These are phyloP conservation scores for Cyberlindnera mrakii DNA, from an alignment of 805 yeast species.

Conservation along the genomic window DNA sequence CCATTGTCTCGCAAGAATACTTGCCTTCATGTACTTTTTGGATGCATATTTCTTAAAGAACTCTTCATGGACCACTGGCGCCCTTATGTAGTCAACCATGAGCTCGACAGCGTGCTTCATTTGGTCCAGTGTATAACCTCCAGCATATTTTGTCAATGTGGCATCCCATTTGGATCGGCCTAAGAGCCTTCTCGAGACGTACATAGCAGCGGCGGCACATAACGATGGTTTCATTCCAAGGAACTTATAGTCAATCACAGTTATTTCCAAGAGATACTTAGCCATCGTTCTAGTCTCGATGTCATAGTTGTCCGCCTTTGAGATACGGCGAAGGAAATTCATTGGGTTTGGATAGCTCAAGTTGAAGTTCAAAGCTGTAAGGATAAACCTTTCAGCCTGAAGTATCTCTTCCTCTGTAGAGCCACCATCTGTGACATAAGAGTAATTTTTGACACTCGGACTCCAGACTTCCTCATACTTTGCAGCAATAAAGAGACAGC, in stretches of 20 bases:
- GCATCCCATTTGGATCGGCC: constrained; percentile 73
- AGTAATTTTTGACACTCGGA: constrained; percentile 80
- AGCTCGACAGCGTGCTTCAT: constrained; percentile 65
- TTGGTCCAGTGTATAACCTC: constrained; percentile 76
- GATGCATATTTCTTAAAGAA: constrained; percentile 90
- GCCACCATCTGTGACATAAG: constrained; percentile 84
- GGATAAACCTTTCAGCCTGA: constrained; percentile 74
- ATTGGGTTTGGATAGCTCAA: constrained; percentile 84
- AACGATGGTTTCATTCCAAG: constrained; percentile 70
- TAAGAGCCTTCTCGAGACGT: constrained; percentile 65
- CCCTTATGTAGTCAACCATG: constrained; percentile 67
- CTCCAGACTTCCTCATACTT: constrained; percentile 89
- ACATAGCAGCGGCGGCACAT: constrained; percentile 86
- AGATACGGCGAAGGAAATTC: constrained; percentile 81
- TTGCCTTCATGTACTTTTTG: constrained; percentile 79
- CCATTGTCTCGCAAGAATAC: constrained; percentile 76
- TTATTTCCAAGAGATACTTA: constrained; percentile 74
- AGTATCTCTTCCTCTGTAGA: constrained; percentile 75
- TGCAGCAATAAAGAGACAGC: constrained; percentile 83
- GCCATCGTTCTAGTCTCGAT: constrained; percentile 79
- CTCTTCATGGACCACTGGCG: constrained; percentile 85
- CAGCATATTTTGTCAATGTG: constrained; percentile 83
- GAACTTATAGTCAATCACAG: constrained; percentile 70
- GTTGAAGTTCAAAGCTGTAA: constrained; percentile 67
- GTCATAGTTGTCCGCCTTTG: constrained; percentile 88